phyloP scores from a whole-genome alignment of 1,284 basidiomycete species.

The Rhodofomes roseus region DNA sequence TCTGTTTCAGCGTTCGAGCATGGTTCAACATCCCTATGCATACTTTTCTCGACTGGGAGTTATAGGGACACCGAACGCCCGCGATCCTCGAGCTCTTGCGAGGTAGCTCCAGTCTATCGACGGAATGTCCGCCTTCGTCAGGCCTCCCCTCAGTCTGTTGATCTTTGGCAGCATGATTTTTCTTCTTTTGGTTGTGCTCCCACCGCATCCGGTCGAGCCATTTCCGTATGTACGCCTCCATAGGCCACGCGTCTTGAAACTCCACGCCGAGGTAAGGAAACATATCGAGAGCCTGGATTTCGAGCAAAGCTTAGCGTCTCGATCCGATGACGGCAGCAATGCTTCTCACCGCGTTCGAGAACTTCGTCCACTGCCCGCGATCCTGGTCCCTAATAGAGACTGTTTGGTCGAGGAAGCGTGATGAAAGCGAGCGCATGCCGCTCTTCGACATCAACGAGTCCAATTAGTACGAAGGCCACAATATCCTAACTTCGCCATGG shows the following conservation, averaged over 20 bases:
- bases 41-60: too few species aligned
- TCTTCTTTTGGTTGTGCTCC: neutral
- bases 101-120: too few species aligned
- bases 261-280: too few species aligned
- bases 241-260: neutral
- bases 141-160: too few species aligned
- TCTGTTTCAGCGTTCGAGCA: too few species aligned
- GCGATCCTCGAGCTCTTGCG: too few species aligned
- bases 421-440: neutral
- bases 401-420: neutral
- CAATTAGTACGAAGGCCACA: neutral
- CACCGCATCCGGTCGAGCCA: neutral
- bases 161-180: too few species aligned
- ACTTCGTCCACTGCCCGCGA: neutral
- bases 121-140: too few species aligned
- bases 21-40: too few species aligned
- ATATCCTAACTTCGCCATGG: neutral
- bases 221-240: neutral
- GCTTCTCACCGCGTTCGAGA: neutral
- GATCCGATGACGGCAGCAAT: neutral
- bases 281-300: too few species aligned
- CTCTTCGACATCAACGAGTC: neutral
- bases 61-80: too few species aligned
- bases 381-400: neutral
- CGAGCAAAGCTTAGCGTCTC: too few species aligned